Evolutionary conservation across 768 basidiomycete species (phyloP).

Genomic region (Chlorophyllum brunneum): DNA sequence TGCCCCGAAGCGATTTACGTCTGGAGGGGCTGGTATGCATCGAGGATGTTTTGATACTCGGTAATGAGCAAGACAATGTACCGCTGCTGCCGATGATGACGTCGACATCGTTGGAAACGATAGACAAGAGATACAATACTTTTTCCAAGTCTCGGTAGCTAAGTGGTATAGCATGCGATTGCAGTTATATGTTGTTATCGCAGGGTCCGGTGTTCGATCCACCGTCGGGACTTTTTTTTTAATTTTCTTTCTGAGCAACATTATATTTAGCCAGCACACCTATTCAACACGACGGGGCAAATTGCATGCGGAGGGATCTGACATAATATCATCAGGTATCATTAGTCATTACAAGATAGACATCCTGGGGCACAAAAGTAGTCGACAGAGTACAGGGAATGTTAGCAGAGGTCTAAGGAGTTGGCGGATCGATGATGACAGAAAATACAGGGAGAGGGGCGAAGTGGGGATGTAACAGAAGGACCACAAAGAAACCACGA

Average conservation of each 20-base stretch:
- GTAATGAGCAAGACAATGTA: not conserved
- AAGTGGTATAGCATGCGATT: slow-evolving; percentile 20
- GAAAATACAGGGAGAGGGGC: not conserved
- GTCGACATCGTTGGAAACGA: not conserved
- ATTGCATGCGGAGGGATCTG: too few relatives aligned
- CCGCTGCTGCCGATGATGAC: not conserved
- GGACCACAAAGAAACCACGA: not conserved
- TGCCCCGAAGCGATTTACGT: not conserved
- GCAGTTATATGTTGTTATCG: slow-evolving; percentile 10
- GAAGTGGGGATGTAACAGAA: not conserved
- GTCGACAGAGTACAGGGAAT: not conserved
- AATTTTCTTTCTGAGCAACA: too few relatives aligned
- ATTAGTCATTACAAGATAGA: slow-evolving; percentile 1
- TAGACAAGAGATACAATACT: not conserved
- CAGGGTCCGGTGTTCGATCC: slow-evolving; percentile 16
- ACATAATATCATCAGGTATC: too few relatives aligned
- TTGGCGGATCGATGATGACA: too few relatives aligned
- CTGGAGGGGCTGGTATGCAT: slow-evolving; percentile 1
- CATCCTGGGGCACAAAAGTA: not conserved
- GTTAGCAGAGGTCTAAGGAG: not conserved
- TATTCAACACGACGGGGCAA: too few relatives aligned
- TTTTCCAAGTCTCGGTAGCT: slow-evolving; percentile 15
- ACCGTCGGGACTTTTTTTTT: slow-evolving; percentile 12
- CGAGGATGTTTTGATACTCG: not conserved
- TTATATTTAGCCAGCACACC: too few relatives aligned